Conservation (phyloP, 805 yeast species). For the Ascoidea asiatica region DNA sequence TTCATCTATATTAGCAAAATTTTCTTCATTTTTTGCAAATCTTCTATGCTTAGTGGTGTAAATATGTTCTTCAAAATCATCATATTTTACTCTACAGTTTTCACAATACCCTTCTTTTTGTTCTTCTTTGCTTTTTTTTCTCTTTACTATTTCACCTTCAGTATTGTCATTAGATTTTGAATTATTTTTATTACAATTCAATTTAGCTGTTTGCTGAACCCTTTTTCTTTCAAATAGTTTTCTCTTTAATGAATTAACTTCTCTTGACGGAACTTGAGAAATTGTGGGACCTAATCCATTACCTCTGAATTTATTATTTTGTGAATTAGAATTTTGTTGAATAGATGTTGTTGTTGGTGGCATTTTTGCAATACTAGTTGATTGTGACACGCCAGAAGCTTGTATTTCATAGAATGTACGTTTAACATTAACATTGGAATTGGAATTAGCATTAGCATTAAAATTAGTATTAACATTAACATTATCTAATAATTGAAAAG, state of each 20-base stretch:
- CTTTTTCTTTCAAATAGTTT: conserved; percentile 19
- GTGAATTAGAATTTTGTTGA: background rate
- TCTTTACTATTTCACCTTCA: too few relatives aligned
- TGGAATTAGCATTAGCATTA: background rate
- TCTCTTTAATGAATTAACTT: conserved; percentile 32
- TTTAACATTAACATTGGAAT: conserved; percentile 7
- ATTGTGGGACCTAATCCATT: conserved; percentile 52
- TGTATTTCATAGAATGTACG: conserved; percentile 38
- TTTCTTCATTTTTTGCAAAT: conserved; percentile 59
- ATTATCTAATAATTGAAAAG: too few relatives aligned
- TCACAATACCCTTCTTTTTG: conserved; percentile 76
- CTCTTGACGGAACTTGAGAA: conserved; percentile 41
- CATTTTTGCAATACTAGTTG: conserved; percentile 11
- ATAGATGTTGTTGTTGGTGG: conserved; percentile 4
- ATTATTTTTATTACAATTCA: background rate
- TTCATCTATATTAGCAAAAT: conserved; percentile 67
- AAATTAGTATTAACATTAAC: background rate
- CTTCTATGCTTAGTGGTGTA: conserved; percentile 54
- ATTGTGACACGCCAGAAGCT: conserved; percentile 46
- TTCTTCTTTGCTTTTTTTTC: conserved; percentile 14
- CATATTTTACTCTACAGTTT: conserved; percentile 78
- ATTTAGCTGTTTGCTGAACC: background rate
- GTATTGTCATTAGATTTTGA: conserved; percentile 5
- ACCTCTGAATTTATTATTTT: conserved; percentile 20
- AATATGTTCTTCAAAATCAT: conserved; percentile 67